Percentiles rank a stretch among this genome's conserved stretches.
phyloP scores from a whole-genome alignment of 2,329 filamentous ascomycete species.

The Immersiporthe knoxdaviesiana region DNA sequence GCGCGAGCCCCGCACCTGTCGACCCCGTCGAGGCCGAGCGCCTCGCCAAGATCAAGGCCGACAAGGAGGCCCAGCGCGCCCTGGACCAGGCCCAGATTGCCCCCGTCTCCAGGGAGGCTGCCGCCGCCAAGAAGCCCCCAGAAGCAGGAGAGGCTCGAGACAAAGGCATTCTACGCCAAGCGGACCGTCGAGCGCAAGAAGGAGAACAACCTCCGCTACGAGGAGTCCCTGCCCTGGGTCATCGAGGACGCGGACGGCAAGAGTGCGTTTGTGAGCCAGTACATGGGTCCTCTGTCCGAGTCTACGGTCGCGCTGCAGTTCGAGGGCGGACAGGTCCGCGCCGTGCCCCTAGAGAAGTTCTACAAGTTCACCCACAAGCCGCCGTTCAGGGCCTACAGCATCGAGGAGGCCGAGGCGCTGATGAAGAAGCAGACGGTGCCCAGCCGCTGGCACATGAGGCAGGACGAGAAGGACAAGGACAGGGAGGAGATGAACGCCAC shows the following conservation, averaged over 20 bases:
- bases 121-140: slow-evolving; percentile 52
- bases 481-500: slow-evolving; percentile 67
- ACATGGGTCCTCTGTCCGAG: slow-evolving; percentile 86
- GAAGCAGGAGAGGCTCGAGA: slow-evolving; percentile 75
- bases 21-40: slow-evolving; percentile 65
- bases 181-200: slow-evolving; percentile 78
- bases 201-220: slow-evolving; percentile 76
- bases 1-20: slow-evolving; percentile 44
- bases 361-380: slow-evolving; percentile 86
- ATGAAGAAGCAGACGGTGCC: slow-evolving; percentile 79
- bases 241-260: slow-evolving; percentile 95
- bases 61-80: slow-evolving; percentile 83
- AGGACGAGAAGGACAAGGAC: slow-evolving; percentile 61
- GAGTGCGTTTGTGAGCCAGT: slow-evolving; percentile 90
- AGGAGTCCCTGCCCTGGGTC: slow-evolving; percentile 95
- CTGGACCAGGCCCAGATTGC: slow-evolving; percentile 92
- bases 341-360: slow-evolving; percentile 94
- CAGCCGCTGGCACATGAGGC: slow-evolving; percentile 79
- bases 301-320: slow-evolving; percentile 81
- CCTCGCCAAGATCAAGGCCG: slow-evolving; percentile 71
- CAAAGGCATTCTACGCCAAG: slow-evolving; percentile 82
- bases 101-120: slow-evolving; percentile 68
- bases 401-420: slow-evolving; percentile 82
- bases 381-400: slow-evolving; percentile 74
- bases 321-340: slow-evolving; percentile 70